Evolutionary conservation across 2,329 filamentous ascomycete genomes (phyloP), one percentile per base, ranked within the genome.

Genomic region (Metarhizium brunneum): DNA sequence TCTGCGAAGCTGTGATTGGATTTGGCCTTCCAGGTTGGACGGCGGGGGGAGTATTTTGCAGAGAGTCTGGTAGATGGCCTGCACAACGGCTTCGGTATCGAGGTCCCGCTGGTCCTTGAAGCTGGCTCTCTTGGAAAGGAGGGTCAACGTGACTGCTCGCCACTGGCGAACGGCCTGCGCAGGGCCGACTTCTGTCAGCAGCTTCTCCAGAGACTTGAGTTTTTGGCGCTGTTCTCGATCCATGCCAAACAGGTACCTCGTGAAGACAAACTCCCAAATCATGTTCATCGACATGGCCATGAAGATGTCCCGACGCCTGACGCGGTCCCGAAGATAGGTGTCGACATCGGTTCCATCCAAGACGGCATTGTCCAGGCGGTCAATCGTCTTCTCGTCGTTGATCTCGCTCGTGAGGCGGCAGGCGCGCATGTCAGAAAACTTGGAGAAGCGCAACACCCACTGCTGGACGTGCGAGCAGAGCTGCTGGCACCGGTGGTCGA

Each of bases 211-310:
- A 38, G 88, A 85, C 76, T 99, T 97, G 69, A 99, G 86, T 73
- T 97, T 97, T 71, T 97, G 92, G 64, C 94, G 85, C 73, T 99
- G 94, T 72, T 97, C 94, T 64, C 92, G 84, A 69, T 99, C 94
- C 90, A 99, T 96, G 64, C 94, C 94, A 69, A 99, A 99, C 30
- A 99, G 84, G 70, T 99, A 99, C 60, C 94, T 85, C 8, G 92
- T 96, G 69, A 99, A 99, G 68, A 99, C 86, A 67, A 95, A 96
- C 71, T 99, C 94, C 92, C 92, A 99, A 53, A 99, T 86, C 91
- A 99, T 96, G 59, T 88, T 94, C 92, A 97, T 97, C 55, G 92
- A 90, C 71, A 99, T 91, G 42, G 91, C 94, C 90, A 97, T 96
- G 79, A 99, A 96, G 57, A 97, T 86, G 69, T 97, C 92, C 58